Base-by-base conservation (phyloP, 129 eudicot genomes). In the Centaurea solstitialis region DNA sequence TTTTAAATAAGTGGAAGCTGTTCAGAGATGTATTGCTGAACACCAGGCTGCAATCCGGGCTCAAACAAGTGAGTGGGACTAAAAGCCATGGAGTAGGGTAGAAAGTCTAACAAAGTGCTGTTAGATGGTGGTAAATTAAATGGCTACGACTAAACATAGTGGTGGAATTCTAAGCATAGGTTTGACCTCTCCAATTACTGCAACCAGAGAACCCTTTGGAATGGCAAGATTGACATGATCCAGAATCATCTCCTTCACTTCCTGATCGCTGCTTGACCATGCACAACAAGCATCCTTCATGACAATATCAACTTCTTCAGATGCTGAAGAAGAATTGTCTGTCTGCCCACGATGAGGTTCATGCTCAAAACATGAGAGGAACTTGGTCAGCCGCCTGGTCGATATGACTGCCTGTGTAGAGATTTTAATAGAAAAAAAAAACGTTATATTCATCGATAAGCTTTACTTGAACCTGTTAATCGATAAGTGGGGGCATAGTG, bases 131-230 rank as follows among this genome's bases (percentile, higher is more conserved):
- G 40, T 80, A 66, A 62, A 17, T 61, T 26, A 59, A 43, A 66
- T 26, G 57, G 70, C 9, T 40, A 61, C 33, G 62, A 72, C 43
- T 75, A 76, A 68, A 2, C 1, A 77, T 10, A 65, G 28, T 4
- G 57, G 17, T 43, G 13, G 35, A 68, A 69, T 30, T 15, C 28
- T 62, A 68, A 70, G 18, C 30, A 70, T 76, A 12, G 59, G n/a
- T 64, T 35, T 81, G 73, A 92, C 98, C 98, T 94, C 96, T 78
- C 99, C 99, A 81, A 94, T 83, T 70, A 94, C 86, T 37, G 92
- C 97, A 84, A 94, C 92, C 78, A 94, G 81, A 82, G 80, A 88
- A 77, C 97, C 97, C 73, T 86, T 92, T 79, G 92, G 91, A 86
- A 91, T 79, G 57, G 73, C 68, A 41, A 94, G 89, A 80, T 81